Base-by-base conservation (phyloP, 331 rosid genomes). In the Stylosanthes scabra region DNA sequence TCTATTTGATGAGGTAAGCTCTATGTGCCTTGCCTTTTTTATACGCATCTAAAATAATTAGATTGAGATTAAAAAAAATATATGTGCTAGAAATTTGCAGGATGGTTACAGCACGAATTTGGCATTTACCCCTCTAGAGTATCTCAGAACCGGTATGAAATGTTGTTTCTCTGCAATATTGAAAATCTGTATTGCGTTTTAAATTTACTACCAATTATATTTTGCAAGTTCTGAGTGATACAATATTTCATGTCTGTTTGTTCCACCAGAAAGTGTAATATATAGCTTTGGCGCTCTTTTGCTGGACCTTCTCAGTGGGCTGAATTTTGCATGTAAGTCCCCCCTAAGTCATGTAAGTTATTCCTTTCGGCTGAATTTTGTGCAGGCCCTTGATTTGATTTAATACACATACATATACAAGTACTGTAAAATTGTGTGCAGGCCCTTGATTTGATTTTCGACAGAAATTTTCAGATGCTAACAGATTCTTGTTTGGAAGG, bases 401-500 rank as follows among this genome's bases (percentile, higher is more conserved):
- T 54, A 13, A 66, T 39, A 16, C 71, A 77, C 60, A 4, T 78
- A 52, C 59, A 71, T 14, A 52, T 74, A 79, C 86, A 66, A 74
- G 63, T 39, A 7, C 11, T 68, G 41, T 63, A 60, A 40, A 67
- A 61, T 62, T 50, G 70, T 54, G 65, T 56, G 58, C 93, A 90
- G 97, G 97, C 97, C 62, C 97, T 90, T 12, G 97, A 92, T 80
- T 86, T 92, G 56, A 92, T 92, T 60, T 80, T 94, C 20, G 96
- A 88, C 76, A 83, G 93, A 86, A 90, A 92, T 75, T 80, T 92
- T 80, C 91, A 56, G 96, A n/a, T n/a, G n/a, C n/a, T n/a, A n/a
- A n/a, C n/a, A n/a, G n/a, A 92, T 82, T 92, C 97, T 67, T 90
- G 86, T 86, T 83, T 90, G 85, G 97, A 92, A 79, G 96, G 89